A percentile compares a stretch with the other conserved stretches of the same genome.
phyloP scores from a whole-genome alignment of 257 asterid species.

The Nicotiana paniculata region DNA sequence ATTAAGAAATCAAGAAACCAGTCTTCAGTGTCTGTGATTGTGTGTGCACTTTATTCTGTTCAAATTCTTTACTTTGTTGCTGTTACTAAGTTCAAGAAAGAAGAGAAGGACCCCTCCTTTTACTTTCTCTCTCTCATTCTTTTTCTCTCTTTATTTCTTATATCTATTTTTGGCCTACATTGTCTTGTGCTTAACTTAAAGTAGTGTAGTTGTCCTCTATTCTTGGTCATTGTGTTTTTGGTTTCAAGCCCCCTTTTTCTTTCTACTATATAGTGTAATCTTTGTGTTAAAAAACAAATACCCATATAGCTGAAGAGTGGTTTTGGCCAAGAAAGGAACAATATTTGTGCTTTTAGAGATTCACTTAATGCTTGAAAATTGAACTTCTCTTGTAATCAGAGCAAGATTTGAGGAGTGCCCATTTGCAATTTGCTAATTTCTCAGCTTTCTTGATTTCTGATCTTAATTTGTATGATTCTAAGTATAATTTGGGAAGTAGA shows the following conservation, averaged over 20 bases:
- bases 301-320: conserved; percentile 8
- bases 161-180: conserved; percentile 47
- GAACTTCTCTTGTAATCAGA: conserved; percentile 11
- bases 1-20: conserved; percentile 16
- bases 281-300: not conserved
- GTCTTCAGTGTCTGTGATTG: conserved; percentile 34
- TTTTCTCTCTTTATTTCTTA: conserved; percentile 20
- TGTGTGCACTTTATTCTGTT: conserved; percentile 67
- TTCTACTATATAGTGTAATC: conserved; percentile 2
- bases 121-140: conserved; percentile 23
- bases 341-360: conserved; percentile 17
- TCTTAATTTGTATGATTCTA: not conserved
- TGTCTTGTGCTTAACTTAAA: conserved; percentile 48
- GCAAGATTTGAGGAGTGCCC: conserved; percentile 25
- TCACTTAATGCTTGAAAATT: conserved; percentile 10
- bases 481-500: conserved; percentile 24
- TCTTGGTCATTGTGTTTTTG: conserved; percentile 29
- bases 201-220: conserved; percentile 52
- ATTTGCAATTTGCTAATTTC: conserved; percentile 17
- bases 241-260: not conserved
- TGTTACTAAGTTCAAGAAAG: conserved; percentile 33
- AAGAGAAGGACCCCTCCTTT: conserved; percentile 19
- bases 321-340: conserved; percentile 22
- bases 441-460: conserved; percentile 7
- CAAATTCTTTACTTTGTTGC: conserved; percentile 59